These are phyloP conservation scores for Pugionium cornutum DNA, from an alignment of 345 rosid species.

Conservation along the genomic window DNA sequence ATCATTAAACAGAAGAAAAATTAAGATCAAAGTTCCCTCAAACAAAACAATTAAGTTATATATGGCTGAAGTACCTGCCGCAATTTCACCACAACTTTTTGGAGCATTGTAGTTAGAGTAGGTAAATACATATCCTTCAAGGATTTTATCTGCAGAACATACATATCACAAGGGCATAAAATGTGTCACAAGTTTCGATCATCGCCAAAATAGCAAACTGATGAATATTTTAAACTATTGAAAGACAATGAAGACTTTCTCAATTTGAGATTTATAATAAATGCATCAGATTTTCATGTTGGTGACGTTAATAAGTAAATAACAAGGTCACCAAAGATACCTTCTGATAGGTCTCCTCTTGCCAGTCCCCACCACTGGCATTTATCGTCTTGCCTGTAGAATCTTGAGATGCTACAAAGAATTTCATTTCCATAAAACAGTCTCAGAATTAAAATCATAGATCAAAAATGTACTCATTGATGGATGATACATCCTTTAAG, in stretches of 20 bases:
- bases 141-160: slow-evolving; percentile 38
- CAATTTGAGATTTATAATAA: neutral
- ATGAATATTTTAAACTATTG: slow-evolving; percentile 2
- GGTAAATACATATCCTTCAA: slow-evolving; percentile 39
- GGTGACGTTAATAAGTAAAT: slow-evolving; percentile 5
- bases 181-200: no score
- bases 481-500: slow-evolving; percentile 1
- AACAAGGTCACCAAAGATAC: slow-evolving; percentile 33
- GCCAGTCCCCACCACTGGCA: slow-evolving; percentile 65
- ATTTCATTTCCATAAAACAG: neutral
- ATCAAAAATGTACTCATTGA: neutral
- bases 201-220: neutral
- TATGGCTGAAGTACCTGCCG: slow-evolving; percentile 38
- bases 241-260: neutral
- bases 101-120: slow-evolving; percentile 41
- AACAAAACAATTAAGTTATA: slow-evolving; percentile 4
- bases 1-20: neutral
- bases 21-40: neutral
- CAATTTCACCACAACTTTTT: slow-evolving; percentile 38
- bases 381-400: slow-evolving; percentile 57
- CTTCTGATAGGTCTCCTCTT: slow-evolving; percentile 84
- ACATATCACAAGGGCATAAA: no score
- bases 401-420: slow-evolving; percentile 60
- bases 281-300: neutral
- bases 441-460: neutral